Percentiles rank a stretch among this genome's conserved stretches.
phyloP scores from a whole-genome alignment of 805 yeast species.

The Nakazawaea ambrosiae region DNA sequence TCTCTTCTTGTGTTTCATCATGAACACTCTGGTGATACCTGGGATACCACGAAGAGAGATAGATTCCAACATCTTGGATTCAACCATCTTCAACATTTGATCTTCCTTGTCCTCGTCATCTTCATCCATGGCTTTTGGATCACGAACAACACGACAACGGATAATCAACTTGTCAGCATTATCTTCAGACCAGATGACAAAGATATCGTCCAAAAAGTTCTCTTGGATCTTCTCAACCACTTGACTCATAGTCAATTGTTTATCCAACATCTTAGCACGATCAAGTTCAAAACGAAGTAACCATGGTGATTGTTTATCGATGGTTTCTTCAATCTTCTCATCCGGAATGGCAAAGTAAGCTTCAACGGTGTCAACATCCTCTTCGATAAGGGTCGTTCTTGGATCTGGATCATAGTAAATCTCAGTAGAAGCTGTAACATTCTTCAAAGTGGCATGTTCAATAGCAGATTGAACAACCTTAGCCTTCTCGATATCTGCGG shows the following conservation, averaged over 20 bases:
- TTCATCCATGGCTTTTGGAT: slow-evolving; percentile 87
- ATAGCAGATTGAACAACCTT: slow-evolving; percentile 94
- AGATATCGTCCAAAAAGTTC: slow-evolving; percentile 89
- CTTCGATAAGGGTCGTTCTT: slow-evolving; percentile 90
- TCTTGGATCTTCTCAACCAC: slow-evolving; percentile 94
- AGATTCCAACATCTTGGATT: slow-evolving; percentile 92
- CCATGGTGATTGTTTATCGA: slow-evolving; percentile 98
- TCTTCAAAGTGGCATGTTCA: slow-evolving; percentile 90
- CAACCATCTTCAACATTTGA: slow-evolving; percentile 89
- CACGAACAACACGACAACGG: slow-evolving; percentile 98
- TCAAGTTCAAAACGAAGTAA: slow-evolving; percentile 91
- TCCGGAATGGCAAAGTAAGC: slow-evolving; percentile 97
- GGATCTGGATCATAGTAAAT: slow-evolving; percentile 98
- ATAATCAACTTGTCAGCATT: slow-evolving; percentile 93
- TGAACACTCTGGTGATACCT: slow-evolving; percentile 83
- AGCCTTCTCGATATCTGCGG: slow-evolving; percentile 87
- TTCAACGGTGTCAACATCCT: slow-evolving; percentile 94
- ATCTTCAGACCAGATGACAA: slow-evolving; percentile 98
- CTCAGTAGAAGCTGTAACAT: slow-evolving; percentile 96
- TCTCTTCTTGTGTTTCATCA: slow-evolving; percentile 78
- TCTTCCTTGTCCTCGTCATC: slow-evolving; percentile 96
- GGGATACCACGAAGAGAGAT: slow-evolving; percentile 94
- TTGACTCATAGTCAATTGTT: slow-evolving; percentile 95
- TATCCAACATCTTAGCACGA: slow-evolving; percentile 98
- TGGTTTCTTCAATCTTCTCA: slow-evolving; percentile 89